phyloP scores from a whole-genome alignment of 345 rosid species.

The Leavenworthia alabamica region DNA sequence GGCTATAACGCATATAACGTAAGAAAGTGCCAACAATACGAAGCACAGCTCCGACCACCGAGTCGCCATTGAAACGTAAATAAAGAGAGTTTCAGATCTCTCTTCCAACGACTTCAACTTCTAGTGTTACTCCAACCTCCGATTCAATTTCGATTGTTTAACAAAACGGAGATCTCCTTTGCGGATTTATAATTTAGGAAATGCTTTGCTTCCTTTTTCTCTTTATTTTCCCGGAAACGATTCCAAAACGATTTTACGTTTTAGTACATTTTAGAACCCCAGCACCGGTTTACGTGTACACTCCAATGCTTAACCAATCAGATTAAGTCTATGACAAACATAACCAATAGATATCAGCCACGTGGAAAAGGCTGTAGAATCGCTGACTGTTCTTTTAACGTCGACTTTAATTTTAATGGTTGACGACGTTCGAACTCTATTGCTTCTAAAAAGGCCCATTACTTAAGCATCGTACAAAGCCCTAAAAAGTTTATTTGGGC shows the following conservation, averaged over 20 bases:
- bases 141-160: neutral
- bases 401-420: neutral
- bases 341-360: constrained; percentile 3
- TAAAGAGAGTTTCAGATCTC: constrained; percentile 45
- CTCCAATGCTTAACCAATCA: constrained; percentile 21
- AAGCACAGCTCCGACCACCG: constrained; percentile 39
- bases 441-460: neutral
- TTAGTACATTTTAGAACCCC: constrained; percentile 10
- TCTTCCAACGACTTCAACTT: constrained; percentile 20
- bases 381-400: constrained; percentile 16
- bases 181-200: neutral
- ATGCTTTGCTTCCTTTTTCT: constrained; percentile 3
- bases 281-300: constrained; percentile 22
- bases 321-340: neutral
- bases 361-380: neutral
- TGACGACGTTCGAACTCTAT: neutral
- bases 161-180: neutral
- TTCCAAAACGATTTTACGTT: no score
- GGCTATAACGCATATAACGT: constrained; percentile 42
- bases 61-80: constrained; percentile 46
- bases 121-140: neutral
- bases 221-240: constrained; percentile 20
- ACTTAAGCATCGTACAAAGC: no score
- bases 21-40: constrained; percentile 47
- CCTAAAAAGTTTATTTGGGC: neutral